Evolutionary conservation across 495 filamentous ascomycete species (phyloP).

Genomic region (Penicillium subrubescens): DNA sequence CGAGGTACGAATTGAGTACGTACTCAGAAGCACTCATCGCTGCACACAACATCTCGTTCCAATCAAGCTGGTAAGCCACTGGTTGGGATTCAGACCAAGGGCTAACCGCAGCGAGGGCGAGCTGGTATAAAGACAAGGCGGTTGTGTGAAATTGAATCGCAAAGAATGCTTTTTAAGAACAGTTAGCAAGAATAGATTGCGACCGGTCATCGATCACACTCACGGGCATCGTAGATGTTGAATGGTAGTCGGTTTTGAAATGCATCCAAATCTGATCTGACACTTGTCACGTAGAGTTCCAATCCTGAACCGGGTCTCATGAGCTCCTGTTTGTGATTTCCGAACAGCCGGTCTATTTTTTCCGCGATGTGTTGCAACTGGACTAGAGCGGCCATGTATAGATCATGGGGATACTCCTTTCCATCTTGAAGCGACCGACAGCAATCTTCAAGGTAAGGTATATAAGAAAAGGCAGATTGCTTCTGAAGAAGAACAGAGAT

Average conservation of each 20-base stretch:
- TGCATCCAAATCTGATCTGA: constrained; percentile 25
- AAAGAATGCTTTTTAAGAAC: constrained; percentile 21
- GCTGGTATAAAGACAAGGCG: constrained; percentile 26
- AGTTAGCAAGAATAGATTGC: neutral
- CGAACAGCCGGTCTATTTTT: constrained; percentile 26
- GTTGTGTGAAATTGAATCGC: constrained; percentile 27
- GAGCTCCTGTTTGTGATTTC: constrained; percentile 14
- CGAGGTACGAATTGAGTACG: constrained; percentile 18
- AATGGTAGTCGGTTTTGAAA: constrained; percentile 20
- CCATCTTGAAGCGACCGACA: constrained; percentile 21
- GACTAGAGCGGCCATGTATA: constrained; percentile 23
- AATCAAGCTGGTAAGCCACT: neutral
- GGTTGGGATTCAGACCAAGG: neutral
- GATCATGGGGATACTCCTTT: constrained; percentile 19
- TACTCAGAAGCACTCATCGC: constrained; percentile 15
- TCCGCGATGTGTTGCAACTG: constrained; percentile 30
- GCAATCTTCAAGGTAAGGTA: constrained; percentile 24
- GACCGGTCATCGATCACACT: neutral
- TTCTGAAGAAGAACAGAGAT: constrained; percentile 27
- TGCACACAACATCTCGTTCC: constrained; percentile 11
- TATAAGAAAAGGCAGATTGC: constrained; percentile 21
- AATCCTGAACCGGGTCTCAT: constrained; percentile 19
- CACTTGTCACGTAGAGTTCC: constrained; percentile 24
- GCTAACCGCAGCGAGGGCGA: constrained; percentile 14
- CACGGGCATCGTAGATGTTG: constrained; percentile 20